Evolutionary conservation across 306 rosid species (phyloP).

Genomic region (Rosa rugosa): DNA sequence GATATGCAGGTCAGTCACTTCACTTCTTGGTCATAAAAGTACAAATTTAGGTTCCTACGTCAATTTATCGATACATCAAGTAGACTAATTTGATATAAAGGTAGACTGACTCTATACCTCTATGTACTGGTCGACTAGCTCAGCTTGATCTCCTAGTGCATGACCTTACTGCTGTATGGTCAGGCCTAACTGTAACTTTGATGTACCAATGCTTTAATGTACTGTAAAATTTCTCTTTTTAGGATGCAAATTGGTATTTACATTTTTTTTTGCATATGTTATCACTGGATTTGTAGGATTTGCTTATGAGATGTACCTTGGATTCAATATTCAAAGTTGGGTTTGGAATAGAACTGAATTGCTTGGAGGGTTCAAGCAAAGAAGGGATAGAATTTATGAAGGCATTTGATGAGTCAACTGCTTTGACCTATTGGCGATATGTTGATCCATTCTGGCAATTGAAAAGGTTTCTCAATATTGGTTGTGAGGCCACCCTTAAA

Average conservation of each 20-base stretch:
- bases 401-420: constrained; percentile 69
- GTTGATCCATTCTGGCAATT: constrained; percentile 71
- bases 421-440: constrained; percentile 51
- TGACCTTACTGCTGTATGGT: too few relatives aligned
- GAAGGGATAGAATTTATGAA: constrained; percentile 51
- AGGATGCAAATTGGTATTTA: background rate
- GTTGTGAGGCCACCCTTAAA: constrained; percentile 57
- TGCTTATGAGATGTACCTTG: constrained; percentile 64
- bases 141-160: too few relatives aligned
- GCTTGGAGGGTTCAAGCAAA: constrained; percentile 61
- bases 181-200: too few relatives aligned
- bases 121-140: too few relatives aligned
- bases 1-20: constrained; percentile 60
- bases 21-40: background rate
- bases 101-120: too few relatives aligned
- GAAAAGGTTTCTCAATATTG: constrained; percentile 61
- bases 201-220: too few relatives aligned
- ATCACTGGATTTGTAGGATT: constrained; percentile 40
- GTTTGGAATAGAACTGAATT: constrained; percentile 72
- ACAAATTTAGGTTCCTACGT: background rate
- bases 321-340: constrained; percentile 87
- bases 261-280: background rate
- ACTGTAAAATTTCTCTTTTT: too few relatives aligned
- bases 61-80: background rate
- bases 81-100: background rate